A percentile compares a stretch with the other conserved stretches of the same genome.
phyloP scores from a whole-genome alignment of 1,139 yeast species.

The Blastobotrys malaysiensis region DNA sequence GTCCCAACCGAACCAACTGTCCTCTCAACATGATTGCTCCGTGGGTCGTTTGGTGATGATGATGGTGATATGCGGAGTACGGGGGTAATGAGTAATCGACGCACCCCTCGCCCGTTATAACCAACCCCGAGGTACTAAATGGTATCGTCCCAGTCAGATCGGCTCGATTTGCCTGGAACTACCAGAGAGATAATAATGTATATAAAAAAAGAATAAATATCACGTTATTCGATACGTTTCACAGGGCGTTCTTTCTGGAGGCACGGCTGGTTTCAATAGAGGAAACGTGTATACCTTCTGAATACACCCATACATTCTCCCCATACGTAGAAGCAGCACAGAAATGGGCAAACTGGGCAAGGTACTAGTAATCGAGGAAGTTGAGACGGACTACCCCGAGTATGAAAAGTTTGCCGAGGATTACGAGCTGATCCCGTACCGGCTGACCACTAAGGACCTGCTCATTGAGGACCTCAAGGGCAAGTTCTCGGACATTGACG shows the following conservation, averaged over 20 bases:
- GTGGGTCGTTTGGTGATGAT: neutral
- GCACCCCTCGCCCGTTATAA: neutral
- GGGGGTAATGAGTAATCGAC: neutral
- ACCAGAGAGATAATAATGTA: no score
- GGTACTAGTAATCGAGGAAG: constrained; percentile 6
- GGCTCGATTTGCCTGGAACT: no score
- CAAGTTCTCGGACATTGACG: constrained; percentile 27
- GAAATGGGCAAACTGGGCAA: neutral
- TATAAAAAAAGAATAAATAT: no score
- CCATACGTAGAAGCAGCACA: neutral
- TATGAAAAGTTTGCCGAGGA: constrained; percentile 7
- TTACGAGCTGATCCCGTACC: constrained; percentile 9
- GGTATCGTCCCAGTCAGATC: no score
- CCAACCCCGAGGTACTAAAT: no score
- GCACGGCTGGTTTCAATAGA: no score
- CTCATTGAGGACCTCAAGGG: constrained; percentile 27
- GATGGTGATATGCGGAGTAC: neutral
- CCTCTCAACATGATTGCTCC: neutral
- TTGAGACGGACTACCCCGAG: constrained; percentile 3
- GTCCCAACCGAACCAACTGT: neutral
- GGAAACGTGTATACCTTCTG: no score
- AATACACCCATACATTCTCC: no score
- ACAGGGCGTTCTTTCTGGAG: no score
- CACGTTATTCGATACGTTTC: no score
- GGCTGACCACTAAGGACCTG: constrained; percentile 21